Evolutionary conservation across 352 stramenopile genomes (phyloP), one percentile per base, ranked within the genome.

Genomic region (Globisporangium ultimum): DNA sequence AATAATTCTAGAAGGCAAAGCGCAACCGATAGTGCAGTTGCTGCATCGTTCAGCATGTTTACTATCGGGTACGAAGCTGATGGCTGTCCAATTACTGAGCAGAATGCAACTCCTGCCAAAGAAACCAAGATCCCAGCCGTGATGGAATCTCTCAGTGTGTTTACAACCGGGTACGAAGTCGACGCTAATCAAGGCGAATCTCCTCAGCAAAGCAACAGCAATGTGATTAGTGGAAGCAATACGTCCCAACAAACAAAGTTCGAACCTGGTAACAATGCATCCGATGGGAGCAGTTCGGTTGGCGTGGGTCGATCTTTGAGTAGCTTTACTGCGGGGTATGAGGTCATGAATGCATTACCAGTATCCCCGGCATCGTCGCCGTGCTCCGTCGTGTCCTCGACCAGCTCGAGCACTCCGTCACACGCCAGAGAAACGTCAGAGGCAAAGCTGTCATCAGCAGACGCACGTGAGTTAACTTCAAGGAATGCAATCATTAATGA

Each of bases 41-140:
- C 38, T 11, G 48, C 41, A 13, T 76, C 71, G 17, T 61, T 79
- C 36, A 74, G 70, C 21, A 46, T 53, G 1, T 78, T 75, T 22
- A 70, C 63, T 13, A 34, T 48, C 5, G 70, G 67, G 0, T 66
- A 66, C 22, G 54, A 53, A 36, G 34, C 28, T 24, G 34, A 52
- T 24, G 15, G 20, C 20, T 7, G 13, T 15, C 38, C 57, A 43
- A 13, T 11, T 9, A 38, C 46, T 21, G 13, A 63, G 20, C 48
- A 46, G 5, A 52, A n/a, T 28, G 24, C 49, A 18, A 58, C 58
- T 8, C 51, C 49, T 32, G 13, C 21, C 12, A 41, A 53, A 42
- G 49, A 22, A 12, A 17, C 2, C 34, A 5, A 48, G 1, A 2
- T 15, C n/a, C 18, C 14, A 32, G 28, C 2, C 20, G 58, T 63